Evolutionary conservation across 1,284 basidiomycete genomes (phyloP).

Genomic region (Puccinia triticina): DNA sequence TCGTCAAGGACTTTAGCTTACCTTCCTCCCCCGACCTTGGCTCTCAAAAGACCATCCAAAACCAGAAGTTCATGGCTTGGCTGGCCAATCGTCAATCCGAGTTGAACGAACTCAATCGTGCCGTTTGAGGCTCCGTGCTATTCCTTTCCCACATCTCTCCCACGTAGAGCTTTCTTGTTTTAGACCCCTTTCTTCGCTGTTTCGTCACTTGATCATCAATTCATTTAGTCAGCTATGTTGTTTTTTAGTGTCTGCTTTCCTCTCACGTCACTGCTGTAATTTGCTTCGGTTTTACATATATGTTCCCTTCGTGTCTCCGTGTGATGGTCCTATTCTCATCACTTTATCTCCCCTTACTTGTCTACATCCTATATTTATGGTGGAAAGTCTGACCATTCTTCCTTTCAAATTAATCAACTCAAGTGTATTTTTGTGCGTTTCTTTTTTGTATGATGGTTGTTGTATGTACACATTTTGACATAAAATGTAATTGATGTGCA

Average conservation of each 20-base stretch:
- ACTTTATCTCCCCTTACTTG: no score
- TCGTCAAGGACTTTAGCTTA: conserved; percentile 4
- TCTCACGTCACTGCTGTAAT: no score
- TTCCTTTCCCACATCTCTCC: not conserved
- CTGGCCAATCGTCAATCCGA: not conserved
- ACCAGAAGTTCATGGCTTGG: not conserved
- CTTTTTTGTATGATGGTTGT: no score
- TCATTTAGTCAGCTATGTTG: not conserved
- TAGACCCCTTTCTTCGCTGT: not conserved
- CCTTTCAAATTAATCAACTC: no score
- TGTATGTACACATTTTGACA: no score
- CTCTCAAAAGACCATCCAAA: not conserved
- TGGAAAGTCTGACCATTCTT: no score
- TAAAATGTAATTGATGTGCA: no score
- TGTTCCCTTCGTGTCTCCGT: no score
- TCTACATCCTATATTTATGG: no score
- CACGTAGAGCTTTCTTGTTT: not conserved
- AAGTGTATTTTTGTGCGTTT: no score
- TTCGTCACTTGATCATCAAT: not conserved
- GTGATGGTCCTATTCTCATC: no score
- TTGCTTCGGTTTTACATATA: no score
- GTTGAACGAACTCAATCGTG: conserved; percentile 7
- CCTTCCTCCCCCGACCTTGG: not conserved
- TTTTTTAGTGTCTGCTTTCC: not conserved
- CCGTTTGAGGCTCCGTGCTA: not conserved